Percentiles rank a stretch among this genome's conserved stretches.
phyloP scores from a whole-genome alignment of 805 yeast species.

The Sugiyamaella boreocaroliniensis region DNA sequence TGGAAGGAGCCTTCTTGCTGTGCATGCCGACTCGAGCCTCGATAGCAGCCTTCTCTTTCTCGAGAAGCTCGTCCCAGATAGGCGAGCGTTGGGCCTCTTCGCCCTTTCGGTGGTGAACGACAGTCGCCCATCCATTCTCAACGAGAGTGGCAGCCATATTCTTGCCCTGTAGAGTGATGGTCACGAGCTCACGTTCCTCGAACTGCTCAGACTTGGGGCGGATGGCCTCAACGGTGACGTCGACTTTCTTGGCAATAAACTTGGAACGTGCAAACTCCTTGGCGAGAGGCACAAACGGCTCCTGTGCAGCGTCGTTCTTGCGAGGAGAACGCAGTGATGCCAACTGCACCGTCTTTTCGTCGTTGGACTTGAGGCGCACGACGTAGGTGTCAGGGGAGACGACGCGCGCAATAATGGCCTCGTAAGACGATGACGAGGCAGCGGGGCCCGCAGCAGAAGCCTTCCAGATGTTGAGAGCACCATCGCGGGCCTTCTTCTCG shows the following conservation, averaged over 20 bases:
- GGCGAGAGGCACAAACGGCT: slow-evolving; percentile 57
- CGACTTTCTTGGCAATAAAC: slow-evolving; percentile 65
- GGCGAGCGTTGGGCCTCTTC: slow-evolving; percentile 60
- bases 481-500: slow-evolving; percentile 53
- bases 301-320: slow-evolving; percentile 45
- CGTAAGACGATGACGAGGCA: slow-evolving; percentile 43
- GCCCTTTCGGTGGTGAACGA: slow-evolving; percentile 67
- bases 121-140: slow-evolving; percentile 65
- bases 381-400: slow-evolving; percentile 63
- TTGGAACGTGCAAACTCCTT: slow-evolving; percentile 65
- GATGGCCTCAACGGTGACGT: slow-evolving; percentile 53
- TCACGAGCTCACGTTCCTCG: slow-evolving; percentile 62
- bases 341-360: slow-evolving; percentile 61
- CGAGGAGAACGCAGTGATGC: slow-evolving; percentile 75
- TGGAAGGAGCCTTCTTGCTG: slow-evolving; percentile 49
- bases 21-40: slow-evolving; percentile 56
- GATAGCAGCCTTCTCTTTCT: slow-evolving; percentile 56
- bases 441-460: slow-evolving; percentile 24
- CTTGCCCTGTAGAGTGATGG: slow-evolving; percentile 45
- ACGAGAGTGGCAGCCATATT: slow-evolving; percentile 61
- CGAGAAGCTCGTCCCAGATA: slow-evolving; percentile 71
- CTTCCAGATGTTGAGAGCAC: slow-evolving; percentile 55
- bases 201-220: slow-evolving; percentile 54
- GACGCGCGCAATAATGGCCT: slow-evolving; percentile 53
- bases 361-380: slow-evolving; percentile 41